Percentiles rank a stretch among this genome's conserved stretches.
Evolutionary conservation across 371 early-diverging fungal species (phyloP).

Genomic region (Gilbertella persicaria): DNA sequence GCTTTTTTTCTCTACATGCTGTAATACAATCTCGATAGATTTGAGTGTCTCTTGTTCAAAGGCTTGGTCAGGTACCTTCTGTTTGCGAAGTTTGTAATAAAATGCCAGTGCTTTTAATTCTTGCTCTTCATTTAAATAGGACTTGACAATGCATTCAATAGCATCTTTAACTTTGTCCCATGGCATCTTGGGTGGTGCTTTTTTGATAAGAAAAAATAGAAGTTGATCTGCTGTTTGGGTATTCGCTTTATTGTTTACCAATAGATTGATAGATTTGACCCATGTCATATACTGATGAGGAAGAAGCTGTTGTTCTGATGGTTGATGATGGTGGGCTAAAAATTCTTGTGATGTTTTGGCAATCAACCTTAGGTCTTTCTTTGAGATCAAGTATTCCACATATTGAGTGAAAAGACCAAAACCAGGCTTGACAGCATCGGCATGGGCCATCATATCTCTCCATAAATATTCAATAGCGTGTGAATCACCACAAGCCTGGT

Average conservation of each 20-base stretch:
- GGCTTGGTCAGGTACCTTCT: slow-evolving; percentile 15
- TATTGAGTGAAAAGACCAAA: slow-evolving; percentile 29
- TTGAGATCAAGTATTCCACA: slow-evolving; percentile 23
- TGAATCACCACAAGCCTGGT: slow-evolving; percentile 24
- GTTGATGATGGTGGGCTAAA: neutral
- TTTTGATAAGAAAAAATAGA: slow-evolving; percentile 16
- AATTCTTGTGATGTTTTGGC: slow-evolving; percentile 5
- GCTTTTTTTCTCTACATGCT: slow-evolving; percentile 4
- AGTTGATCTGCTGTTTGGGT: slow-evolving; percentile 13
- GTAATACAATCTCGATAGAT: slow-evolving; percentile 6
- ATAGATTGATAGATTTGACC: slow-evolving; percentile 11
- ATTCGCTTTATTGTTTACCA: slow-evolving; percentile 1
- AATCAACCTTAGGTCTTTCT: slow-evolving; percentile 1
- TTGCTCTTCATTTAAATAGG: slow-evolving; percentile 27
- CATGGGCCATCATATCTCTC: slow-evolving; percentile 33
- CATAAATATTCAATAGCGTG: slow-evolving; percentile 47
- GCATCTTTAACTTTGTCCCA: slow-evolving; percentile 13
- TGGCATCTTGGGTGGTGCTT: slow-evolving; percentile 8
- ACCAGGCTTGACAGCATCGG: slow-evolving; percentile 28
- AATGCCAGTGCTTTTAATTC: slow-evolving; percentile 24
- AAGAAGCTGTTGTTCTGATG: neutral
- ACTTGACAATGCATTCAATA: slow-evolving; percentile 16
- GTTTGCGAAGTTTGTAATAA: slow-evolving; percentile 28
- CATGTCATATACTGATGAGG: slow-evolving; percentile 18
- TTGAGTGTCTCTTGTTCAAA: slow-evolving; percentile 8